Evolutionary conservation across 2,329 filamentous ascomycete species (phyloP).

Genomic region (Aspergillus melleus): DNA sequence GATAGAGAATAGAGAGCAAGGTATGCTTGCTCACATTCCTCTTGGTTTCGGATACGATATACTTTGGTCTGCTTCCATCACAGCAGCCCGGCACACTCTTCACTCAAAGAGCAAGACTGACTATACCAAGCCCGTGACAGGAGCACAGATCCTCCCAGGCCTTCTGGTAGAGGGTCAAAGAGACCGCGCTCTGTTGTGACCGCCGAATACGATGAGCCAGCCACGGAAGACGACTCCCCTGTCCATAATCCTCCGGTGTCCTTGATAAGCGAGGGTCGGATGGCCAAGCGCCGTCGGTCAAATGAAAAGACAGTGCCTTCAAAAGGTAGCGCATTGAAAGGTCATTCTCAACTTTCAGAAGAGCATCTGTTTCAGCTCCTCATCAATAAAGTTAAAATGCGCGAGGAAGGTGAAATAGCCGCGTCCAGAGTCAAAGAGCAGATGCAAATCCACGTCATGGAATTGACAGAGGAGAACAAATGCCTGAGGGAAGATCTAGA

Average conservation of each 20-base stretch:
- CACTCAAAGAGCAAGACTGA: not conserved
- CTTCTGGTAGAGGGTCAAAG: not conserved
- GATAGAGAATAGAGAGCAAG: not conserved
- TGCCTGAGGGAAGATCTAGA: constrained; percentile 26
- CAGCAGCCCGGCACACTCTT: too few species aligned
- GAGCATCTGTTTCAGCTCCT: constrained; percentile 39
- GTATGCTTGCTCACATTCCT: not conserved
- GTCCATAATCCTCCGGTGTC: not conserved
- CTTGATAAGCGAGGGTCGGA: constrained; percentile 9
- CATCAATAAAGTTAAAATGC: constrained; percentile 32
- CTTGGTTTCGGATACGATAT: not conserved
- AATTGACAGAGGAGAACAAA: constrained; percentile 30
- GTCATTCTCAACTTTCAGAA: constrained; percentile 26
- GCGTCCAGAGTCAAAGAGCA: constrained; percentile 23
- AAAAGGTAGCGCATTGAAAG: not conserved
- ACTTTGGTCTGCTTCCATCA: not conserved
- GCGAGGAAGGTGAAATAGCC: constrained; percentile 34
- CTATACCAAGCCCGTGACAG: not conserved
- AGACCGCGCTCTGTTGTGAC: not conserved
- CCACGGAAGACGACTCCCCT: not conserved
- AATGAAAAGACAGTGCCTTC: constrained; percentile 3
- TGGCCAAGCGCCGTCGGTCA: constrained; percentile 17
- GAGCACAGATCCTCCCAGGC: not conserved
- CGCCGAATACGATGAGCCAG: not conserved
- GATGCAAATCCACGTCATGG: constrained; percentile 26